Evolutionary conservation across 2,329 filamentous ascomycete genomes (phyloP), one percentile per base, ranked within the genome.

Genomic region (Cadophora sp.): DNA sequence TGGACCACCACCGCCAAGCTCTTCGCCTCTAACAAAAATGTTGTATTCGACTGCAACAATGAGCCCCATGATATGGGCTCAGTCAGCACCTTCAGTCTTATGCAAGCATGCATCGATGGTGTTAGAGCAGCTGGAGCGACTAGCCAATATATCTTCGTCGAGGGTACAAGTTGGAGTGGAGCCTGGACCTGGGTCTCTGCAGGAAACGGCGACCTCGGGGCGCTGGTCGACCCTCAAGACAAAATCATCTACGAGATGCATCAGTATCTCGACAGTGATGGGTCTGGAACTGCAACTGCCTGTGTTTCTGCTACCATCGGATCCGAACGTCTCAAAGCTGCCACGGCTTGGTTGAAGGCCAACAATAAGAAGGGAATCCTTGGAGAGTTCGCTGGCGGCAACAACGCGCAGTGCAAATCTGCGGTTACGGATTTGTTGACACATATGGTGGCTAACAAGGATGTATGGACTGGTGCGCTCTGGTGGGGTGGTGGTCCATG

Each of bases 241-340:
- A 85, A 84, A 73, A 80, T 87, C 65, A 77, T 88, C 74, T 87
- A 85, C 76, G 84, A 88, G 73, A 87, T 88, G 85, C 85, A 88
- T 74, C 85, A 88, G 77, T 88, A 88, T 72, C 85, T 88, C 45
- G 85, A 88, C 77, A 78, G 77, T 0, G 85, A 87, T 67, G 82
- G 83, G 62, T 84, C 81, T 1, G 85, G 85, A 9, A 87, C 84
- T 0, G 79, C 78, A 2, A 78, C 77, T 2, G 77, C 78, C 33
- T 88, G 86, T 73, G 84, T 86, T 18, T 81, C 76, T 67, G 69
- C 76, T 5, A 87, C 85, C n/a, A 85, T 87, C 68, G 84, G 85
- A 62, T 75, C 77, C 27, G 82, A 87, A 70, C 80, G 85, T 4
- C 76, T 88, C 20, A 69, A 78, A 22, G 79, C 76, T 13, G 85